Evolutionary conservation across 2,329 filamentous ascomycete species (phyloP).

Genomic region (Aspergillus awamori): DNA sequence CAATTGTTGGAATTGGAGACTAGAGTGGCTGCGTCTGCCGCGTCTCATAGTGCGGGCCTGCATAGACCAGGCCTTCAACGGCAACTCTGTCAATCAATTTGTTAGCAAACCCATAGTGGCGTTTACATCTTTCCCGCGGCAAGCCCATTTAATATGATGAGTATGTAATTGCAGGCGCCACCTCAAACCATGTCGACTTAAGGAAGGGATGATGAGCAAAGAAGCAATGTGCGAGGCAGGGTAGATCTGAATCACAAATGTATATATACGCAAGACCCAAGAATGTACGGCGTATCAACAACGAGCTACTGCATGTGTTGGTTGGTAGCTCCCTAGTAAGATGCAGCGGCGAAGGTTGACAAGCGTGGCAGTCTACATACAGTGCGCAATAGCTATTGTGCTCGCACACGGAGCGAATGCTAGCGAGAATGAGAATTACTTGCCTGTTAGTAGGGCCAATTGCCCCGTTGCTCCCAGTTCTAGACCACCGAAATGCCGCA

Average conservation of each 20-base stretch:
- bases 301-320: background rate
- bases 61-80: background rate
- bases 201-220: background rate
- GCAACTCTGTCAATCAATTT: background rate
- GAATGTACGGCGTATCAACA: background rate
- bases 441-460: background rate
- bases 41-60: background rate
- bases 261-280: background rate
- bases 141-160: background rate
- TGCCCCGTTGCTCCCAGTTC: background rate
- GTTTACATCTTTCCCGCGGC: background rate
- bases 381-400: background rate
- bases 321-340: background rate
- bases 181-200: background rate
- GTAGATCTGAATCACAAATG: background rate
- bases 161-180: background rate
- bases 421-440: background rate
- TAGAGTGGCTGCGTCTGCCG: background rate
- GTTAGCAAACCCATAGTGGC: background rate
- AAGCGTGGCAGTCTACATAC: background rate
- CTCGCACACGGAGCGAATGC: background rate
- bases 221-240: background rate
- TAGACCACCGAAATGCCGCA: background rate
- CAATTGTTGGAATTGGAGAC: background rate
- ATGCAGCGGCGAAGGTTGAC: background rate